phyloP scores from a whole-genome alignment of 2,329 filamentous ascomycete genomes.

The Clonostachys rhizophaga region DNA sequence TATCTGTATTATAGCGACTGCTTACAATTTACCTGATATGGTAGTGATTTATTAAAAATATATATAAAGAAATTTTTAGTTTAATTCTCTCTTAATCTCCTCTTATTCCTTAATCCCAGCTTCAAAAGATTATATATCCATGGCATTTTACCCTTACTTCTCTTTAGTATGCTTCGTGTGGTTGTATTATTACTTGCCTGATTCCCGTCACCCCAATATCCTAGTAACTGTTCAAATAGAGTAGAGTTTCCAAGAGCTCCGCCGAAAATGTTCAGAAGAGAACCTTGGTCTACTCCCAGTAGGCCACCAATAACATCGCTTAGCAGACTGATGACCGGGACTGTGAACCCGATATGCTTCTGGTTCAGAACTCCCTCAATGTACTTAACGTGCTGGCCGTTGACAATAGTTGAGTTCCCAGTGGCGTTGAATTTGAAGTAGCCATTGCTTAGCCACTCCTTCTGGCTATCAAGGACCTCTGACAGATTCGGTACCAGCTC shows the following conservation, averaged over 20 bases:
- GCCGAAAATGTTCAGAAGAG: constrained; percentile 24
- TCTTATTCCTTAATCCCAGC: no score
- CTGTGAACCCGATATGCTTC: constrained; percentile 23
- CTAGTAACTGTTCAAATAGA: constrained; percentile 17
- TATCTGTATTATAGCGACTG: no score
- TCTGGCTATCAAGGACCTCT: constrained; percentile 28
- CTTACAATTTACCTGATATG: no score
- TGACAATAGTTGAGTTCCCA: constrained; percentile 32
- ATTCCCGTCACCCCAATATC: no score
- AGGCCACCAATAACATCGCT: constrained; percentile 29
- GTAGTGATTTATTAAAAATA: no score
- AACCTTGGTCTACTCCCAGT: constrained; percentile 15
- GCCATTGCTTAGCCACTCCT: constrained; percentile 25
- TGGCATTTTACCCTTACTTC: no score
- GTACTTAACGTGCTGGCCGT: constrained; percentile 36
- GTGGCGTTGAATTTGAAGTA: constrained; percentile 31
- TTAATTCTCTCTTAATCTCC: no score
- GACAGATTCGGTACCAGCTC: constrained; percentile 32
- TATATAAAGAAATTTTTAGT: no score
- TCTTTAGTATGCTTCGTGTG: no score
- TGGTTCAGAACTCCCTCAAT: constrained; percentile 35
- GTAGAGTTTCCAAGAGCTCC: constrained; percentile 32
- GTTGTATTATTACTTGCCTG: no score
- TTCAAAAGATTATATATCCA: no score
- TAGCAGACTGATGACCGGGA: constrained; percentile 32